Evolutionary conservation across 2,329 filamentous ascomycete species (phyloP).

Genomic region (Talaromyces rugulosus): DNA sequence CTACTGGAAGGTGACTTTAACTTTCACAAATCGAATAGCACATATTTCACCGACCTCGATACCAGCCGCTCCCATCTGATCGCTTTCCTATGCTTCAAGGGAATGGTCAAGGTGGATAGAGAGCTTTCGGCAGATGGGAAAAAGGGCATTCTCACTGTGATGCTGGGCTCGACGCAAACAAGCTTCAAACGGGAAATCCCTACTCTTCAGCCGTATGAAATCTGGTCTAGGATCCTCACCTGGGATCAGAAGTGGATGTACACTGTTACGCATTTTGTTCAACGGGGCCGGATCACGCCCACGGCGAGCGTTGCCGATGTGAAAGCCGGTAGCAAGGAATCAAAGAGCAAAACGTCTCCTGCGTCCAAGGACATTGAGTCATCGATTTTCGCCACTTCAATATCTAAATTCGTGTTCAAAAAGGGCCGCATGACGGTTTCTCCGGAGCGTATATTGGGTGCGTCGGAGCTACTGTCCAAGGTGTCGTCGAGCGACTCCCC

Average conservation of each 20-base stretch:
- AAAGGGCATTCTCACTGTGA: conserved; percentile 11
- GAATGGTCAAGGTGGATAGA: conserved; percentile 6
- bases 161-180: conserved; percentile 17
- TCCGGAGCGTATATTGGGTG: conserved; percentile 7
- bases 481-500: not conserved
- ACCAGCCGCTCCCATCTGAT: conserved; percentile 47
- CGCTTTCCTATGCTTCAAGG: conserved; percentile 19
- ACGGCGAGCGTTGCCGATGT: conserved; percentile 5
- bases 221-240: conserved; percentile 21
- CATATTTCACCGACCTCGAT: conserved; percentile 55
- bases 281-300: conserved; percentile 5
- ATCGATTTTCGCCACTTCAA: conserved; percentile 6
- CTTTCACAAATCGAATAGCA: conserved; percentile 45
- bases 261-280: conserved; percentile 25
- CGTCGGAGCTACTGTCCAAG: conserved; percentile 6
- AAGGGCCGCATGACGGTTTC: conserved; percentile 22
- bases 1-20: conserved; percentile 16
- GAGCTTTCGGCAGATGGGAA: conserved; percentile 6
- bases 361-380: not conserved
- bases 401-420: conserved; percentile 16
- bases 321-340: not conserved
- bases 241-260: conserved; percentile 31
- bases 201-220: conserved; percentile 19
- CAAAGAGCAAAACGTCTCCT: not conserved
- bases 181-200: conserved; percentile 21